Evolutionary conservation across 768 basidiomycete genomes (phyloP), one percentile per base, ranked within the genome.

Genomic region (Fomitopsis pulvina): DNA sequence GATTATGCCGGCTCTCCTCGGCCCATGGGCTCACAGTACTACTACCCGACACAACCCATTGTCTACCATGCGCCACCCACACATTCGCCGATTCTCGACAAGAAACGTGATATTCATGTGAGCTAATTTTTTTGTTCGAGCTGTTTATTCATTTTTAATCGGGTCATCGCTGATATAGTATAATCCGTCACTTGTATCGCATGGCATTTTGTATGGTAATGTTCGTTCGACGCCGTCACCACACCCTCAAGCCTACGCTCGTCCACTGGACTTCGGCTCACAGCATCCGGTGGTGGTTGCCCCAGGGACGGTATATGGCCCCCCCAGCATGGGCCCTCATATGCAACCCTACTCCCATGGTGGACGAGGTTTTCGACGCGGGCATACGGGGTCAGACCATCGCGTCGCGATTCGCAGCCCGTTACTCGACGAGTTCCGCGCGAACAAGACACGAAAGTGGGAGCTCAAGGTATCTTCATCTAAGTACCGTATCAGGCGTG

Each of bases 341-440:
- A 50, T 57, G 49, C 52, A 39, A 16, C 16, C 52, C 29, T 58
- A 61, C 43, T 52, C 52, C 9, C 74, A 72, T 24, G 61, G 57
- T 10, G 51, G 69, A 44, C 77, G 77, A 43, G 68, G 70, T 18
- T 63, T 64, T 27, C 77, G 79, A 28, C 78, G 76, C 37, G 66
- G 67, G 18, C 76, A 75, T 27, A 63, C 66, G 28, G 63, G 56
- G 7, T 51, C 68, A 0, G 52, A 45, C 18, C 34, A 46, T 29
- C 43, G 37, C 26, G 45, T 63, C 4, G 65, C 73, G 12, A 61
- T 81, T 52, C 79, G 88, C 45, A 92, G 88, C 64, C 74, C 83
- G 8, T 60, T 89, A 32, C 66, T 96, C 45, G 90, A 94, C 48
- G 89, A 93, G 51, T 96, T 94, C 66, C 79, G 91, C 51, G 75